phyloP scores from a whole-genome alignment of 2,329 filamentous ascomycete genomes.

The Cytospora leucostoma region DNA sequence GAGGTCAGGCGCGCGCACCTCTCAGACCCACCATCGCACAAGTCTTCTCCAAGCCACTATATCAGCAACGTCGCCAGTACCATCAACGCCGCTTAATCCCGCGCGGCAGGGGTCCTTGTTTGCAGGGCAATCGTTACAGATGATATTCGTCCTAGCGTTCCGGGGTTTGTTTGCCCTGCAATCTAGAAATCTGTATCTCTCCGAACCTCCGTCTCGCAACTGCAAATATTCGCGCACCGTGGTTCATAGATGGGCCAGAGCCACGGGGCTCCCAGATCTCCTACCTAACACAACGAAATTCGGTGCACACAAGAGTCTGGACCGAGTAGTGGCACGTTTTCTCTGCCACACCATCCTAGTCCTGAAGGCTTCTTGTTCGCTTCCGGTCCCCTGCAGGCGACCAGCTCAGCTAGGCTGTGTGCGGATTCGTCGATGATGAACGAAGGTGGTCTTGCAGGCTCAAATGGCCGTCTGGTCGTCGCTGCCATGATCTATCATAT shows the following conservation, averaged over 20 bases:
- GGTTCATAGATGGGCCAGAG: too few relatives aligned
- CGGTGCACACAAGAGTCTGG: neutral
- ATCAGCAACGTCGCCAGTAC: conserved; percentile 11
- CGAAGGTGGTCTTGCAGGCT: neutral
- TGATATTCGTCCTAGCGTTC: neutral
- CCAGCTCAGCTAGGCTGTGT: conserved; percentile 1
- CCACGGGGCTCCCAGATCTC: neutral
- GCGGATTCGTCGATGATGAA: conserved; percentile 1
- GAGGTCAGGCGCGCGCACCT: conserved; percentile 21
- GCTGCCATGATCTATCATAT: conserved; percentile 20
- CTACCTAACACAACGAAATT: neutral
- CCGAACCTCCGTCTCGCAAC: too few relatives aligned
- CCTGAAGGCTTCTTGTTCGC: neutral
- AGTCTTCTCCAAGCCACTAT: conserved; percentile 24
- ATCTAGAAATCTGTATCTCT: neutral
- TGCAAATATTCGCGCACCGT: too few relatives aligned
- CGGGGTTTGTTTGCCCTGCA: neutral
- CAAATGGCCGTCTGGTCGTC: conserved; percentile 7
- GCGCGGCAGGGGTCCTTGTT: conserved; percentile 9
- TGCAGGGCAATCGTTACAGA: conserved; percentile 3
- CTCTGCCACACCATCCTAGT: conserved; percentile 2
- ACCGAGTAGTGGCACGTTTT: conserved; percentile 10
- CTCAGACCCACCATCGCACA: conserved; percentile 23
- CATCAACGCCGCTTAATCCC: conserved; percentile 11
- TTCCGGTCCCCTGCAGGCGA: conserved; percentile 9